Base-by-base conservation (phyloP, 179 eudicot species). In the Beta lomatogona region DNA sequence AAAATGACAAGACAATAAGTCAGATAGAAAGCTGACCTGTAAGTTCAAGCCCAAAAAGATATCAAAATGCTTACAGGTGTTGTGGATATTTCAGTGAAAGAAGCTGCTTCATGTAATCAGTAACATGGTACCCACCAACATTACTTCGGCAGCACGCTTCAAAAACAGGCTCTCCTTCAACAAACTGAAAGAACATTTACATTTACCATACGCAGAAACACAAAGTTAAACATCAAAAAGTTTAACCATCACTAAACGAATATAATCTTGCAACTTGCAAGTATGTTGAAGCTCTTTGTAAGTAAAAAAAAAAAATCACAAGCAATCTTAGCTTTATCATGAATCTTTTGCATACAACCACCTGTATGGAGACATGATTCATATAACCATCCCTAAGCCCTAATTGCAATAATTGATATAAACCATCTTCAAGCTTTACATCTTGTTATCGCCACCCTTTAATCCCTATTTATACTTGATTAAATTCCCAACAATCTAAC, bases 101-200 rank as follows among this genome's bases (percentile, higher is more conserved):
- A 84, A 96, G 99, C 85, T 96, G 93, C 92, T 96, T 96, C 87
- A 96, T 85, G 90, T 91, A 91, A 88, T 96, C 94, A 60, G 99
- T 96, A 66, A 96, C 89, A 86, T 94, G 99, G 87, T 91, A 96
- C 79, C 99, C 99, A 77, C 99, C 99, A 85, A 96, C 88, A 90
- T 96, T 94, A 81, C 96, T 93, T 71, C 99, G 91, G 87, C 96
- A 91, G 82, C 96, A 94, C 52, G 96, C 96, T 86, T 96, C 99
- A 81, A 89, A 94, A 77, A 93, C 87, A 79, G 99, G 99, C 81
- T 94, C 99, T 84, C 99, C 99, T 80, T 85, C 87, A 52, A 94
- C 88, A 91, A 96, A 94, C 99, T 96, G 85, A 78, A 79, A 81
- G 71, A 75, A 73, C 45, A 69, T 55, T 54, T 36, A 45, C 25